These are phyloP conservation scores for Neoconidiobolus thromboides DNA, from an alignment of 371 early-diverging fungal genomes.

Conservation along the genomic window DNA sequence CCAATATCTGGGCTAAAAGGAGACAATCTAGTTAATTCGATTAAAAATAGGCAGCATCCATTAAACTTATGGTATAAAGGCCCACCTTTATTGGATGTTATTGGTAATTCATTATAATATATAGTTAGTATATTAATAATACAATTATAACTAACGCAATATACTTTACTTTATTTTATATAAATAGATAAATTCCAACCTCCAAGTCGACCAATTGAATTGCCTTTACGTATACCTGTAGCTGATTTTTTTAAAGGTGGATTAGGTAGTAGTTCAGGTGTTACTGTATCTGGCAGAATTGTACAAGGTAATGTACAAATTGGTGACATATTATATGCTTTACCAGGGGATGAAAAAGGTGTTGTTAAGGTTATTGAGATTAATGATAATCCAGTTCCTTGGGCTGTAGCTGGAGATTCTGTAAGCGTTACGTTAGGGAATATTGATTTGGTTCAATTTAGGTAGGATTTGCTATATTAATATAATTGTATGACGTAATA, in stretches of 20 bases:
- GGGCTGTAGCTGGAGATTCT: constrained; percentile 90
- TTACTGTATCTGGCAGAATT: constrained; percentile 68
- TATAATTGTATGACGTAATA: background rate
- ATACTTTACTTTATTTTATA: constrained; percentile 50
- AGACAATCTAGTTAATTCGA: constrained; percentile 72
- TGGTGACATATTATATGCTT: constrained; percentile 59
- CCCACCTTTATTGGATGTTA: constrained; percentile 15
- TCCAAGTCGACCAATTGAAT: constrained; percentile 76
- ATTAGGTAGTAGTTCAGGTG: constrained; percentile 66
- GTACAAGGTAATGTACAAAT: constrained; percentile 70
- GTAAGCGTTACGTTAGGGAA: constrained; percentile 54
- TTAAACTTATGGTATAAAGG: constrained; percentile 87
- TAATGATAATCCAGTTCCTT: constrained; percentile 42
- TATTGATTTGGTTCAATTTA: constrained; percentile 57
- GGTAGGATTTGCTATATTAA: constrained; percentile 18
- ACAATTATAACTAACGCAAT: constrained; percentile 51
- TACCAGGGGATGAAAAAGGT: constrained; percentile 63
- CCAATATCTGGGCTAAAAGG: constrained; percentile 96
- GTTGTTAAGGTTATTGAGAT: constrained; percentile 61
- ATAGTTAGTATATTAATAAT: constrained; percentile 81
- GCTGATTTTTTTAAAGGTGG: constrained; percentile 97
- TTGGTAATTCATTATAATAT: constrained; percentile 55
- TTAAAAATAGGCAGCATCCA: constrained; percentile 39
- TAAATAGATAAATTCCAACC: constrained; percentile 89
- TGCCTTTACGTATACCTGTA: constrained; percentile 93